Evolutionary conservation across 495 filamentous ascomycete genomes (phyloP).

Genomic region (Xanthoparmelia taractica): DNA sequence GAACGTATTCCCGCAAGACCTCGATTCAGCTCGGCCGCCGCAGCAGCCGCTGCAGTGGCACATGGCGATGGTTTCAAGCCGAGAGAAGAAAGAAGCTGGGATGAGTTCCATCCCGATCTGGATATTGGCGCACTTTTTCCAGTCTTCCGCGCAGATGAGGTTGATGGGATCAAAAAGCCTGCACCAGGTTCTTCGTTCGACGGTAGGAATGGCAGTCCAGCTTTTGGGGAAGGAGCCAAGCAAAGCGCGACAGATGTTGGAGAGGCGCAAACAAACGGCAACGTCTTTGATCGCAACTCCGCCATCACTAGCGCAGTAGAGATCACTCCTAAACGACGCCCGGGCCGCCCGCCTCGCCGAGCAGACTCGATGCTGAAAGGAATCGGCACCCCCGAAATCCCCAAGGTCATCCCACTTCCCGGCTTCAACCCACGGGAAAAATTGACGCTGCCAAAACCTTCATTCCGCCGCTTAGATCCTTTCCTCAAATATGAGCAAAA

Average conservation of each 20-base stretch:
- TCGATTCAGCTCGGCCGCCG: slow-evolving; percentile 68
- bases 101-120: slow-evolving; percentile 92
- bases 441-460: slow-evolving; percentile 57
- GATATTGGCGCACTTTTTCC: slow-evolving; percentile 74
- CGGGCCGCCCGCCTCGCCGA: slow-evolving; percentile 55
- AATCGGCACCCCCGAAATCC: slow-evolving; percentile 49
- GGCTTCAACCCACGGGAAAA: slow-evolving; percentile 60
- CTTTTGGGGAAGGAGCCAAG: slow-evolving; percentile 17
- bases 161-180: slow-evolving; percentile 51
- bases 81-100: slow-evolving; percentile 90
- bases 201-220: slow-evolving; percentile 12
- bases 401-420: slow-evolving; percentile 52
- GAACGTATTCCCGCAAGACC: slow-evolving; percentile 26
- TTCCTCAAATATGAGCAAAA: slow-evolving; percentile 57
- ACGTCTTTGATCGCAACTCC: slow-evolving; percentile 3
- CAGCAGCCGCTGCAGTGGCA: slow-evolving; percentile 73
- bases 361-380: slow-evolving; percentile 54
- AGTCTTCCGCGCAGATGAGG: slow-evolving; percentile 72
- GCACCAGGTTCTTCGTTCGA: slow-evolving; percentile 18
- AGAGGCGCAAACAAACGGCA: slow-evolving; percentile 13
- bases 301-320: slow-evolving; percentile 15
- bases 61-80: slow-evolving; percentile 95
- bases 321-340: slow-evolving; percentile 44
- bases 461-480: slow-evolving; percentile 49
- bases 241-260: slow-evolving; percentile 11